Evolutionary conservation across 352 stramenopile species (phyloP).

Genomic region (Globisporangium viniferum): DNA sequence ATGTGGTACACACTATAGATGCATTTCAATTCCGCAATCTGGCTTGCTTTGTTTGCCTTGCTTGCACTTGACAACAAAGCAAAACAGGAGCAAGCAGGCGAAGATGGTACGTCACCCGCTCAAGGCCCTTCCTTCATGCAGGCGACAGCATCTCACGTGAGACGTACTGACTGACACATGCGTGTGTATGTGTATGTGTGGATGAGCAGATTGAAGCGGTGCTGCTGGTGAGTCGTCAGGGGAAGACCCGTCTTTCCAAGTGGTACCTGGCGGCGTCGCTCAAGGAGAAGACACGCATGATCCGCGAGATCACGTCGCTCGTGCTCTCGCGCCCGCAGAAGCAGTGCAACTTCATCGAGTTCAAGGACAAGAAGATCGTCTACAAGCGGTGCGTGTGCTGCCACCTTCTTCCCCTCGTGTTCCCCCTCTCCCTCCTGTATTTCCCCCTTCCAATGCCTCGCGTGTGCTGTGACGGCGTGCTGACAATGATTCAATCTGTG

Average conservation of each 20-base stretch:
- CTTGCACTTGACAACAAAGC: constrained; percentile 1
- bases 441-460: background rate
- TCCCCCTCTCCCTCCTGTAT: background rate
- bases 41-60: background rate
- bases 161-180: background rate
- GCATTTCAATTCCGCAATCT: background rate
- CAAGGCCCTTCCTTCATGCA: background rate
- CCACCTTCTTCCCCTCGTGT: background rate
- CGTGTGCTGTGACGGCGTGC: background rate
- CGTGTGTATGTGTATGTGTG: constrained; percentile 9
- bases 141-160: background rate
- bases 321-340: constrained; percentile 84
- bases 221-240: constrained; percentile 88
- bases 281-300: constrained; percentile 86
- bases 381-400: constrained; percentile 87
- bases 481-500: background rate
- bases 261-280: constrained; percentile 83
- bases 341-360: constrained; percentile 96
- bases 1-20: background rate
- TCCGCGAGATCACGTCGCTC: constrained; percentile 85
- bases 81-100: background rate
- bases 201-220: constrained; percentile 81
- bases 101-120: background rate
- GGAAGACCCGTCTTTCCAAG: constrained; percentile 90
- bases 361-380: constrained; percentile 97